These are phyloP conservation scores for Phytophthora uliginosa DNA, from an alignment of 352 stramenopile species.

Conservation along the genomic window DNA sequence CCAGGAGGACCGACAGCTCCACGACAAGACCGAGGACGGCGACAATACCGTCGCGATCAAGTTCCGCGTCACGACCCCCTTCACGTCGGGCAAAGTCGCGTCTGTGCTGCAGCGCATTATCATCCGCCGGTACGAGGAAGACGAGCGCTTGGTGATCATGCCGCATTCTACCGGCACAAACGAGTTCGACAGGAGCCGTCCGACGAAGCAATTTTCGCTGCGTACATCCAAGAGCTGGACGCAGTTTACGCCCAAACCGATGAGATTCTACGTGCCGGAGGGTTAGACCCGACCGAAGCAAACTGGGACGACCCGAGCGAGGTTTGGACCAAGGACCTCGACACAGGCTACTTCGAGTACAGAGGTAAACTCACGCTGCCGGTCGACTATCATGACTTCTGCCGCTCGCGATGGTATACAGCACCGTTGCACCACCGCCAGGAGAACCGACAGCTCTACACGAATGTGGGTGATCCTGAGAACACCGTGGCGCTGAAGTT, in stretches of 20 bases:
- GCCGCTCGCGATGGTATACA: neutral
- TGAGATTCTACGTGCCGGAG: neutral
- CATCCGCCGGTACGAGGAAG: conserved; percentile 19
- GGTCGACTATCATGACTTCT: conserved; percentile 13
- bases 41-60: conserved; percentile 28
- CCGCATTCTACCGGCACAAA: conserved; percentile 6
- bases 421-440: neutral
- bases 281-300: conserved; percentile 1
- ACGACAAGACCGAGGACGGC: conserved; percentile 10
- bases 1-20: conserved; percentile 19
- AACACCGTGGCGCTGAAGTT: neutral
- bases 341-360: conserved; percentile 22
- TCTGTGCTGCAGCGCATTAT: conserved; percentile 29
- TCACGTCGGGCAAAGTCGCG: conserved; percentile 9
- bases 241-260: conserved; percentile 21
- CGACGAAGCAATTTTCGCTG: conserved; percentile 9
- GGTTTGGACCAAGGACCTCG: conserved; percentile 13
- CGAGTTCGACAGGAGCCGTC: conserved; percentile 20
- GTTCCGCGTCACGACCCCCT: conserved; percentile 18
- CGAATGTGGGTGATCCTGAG: neutral
- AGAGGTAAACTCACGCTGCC: conserved; percentile 14
- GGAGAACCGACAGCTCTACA: neutral
- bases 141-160: conserved; percentile 16
- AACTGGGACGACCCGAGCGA: conserved; percentile 6
- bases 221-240: conserved; percentile 9